phyloP scores from a whole-genome alignment of 495 filamentous ascomycete genomes.

The Antarctomyces pellizariae region DNA sequence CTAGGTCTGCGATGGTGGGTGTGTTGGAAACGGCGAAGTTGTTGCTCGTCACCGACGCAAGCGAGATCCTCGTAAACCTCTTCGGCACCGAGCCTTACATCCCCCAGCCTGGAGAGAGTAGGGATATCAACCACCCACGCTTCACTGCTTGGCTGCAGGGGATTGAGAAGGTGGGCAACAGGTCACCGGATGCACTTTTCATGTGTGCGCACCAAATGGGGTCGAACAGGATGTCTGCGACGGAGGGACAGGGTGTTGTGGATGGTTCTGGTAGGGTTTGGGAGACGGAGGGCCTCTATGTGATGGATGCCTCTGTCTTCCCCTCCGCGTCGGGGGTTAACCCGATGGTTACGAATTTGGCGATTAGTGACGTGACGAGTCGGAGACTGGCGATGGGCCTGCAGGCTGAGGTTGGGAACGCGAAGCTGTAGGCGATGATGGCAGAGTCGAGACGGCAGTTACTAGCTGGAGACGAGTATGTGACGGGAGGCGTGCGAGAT shows the following conservation, averaged over 20 bases:
- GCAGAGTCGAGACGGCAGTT: no score
- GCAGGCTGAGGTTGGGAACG: no score
- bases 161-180: conserved; percentile 25
- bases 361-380: conserved; percentile 35
- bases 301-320: conserved; percentile 74
- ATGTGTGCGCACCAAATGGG: conserved; percentile 77
- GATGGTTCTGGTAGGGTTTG: conserved; percentile 53
- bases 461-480: no score
- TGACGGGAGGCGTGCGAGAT: no score
- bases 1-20: conserved; percentile 42
- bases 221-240: conserved; percentile 54
- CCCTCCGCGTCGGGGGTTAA: conserved; percentile 81
- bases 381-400: no score
- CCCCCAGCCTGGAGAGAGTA: conserved; percentile 17
- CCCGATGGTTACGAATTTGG: conserved; percentile 86
- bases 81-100: conserved; percentile 42
- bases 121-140: conserved; percentile 37
- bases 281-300: conserved; percentile 48
- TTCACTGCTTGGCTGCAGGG: conserved; percentile 45
- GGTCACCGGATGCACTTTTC: conserved; percentile 22
- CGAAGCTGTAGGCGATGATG: no score
- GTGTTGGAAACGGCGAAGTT: conserved; percentile 49
- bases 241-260: conserved; percentile 41
- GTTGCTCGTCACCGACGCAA: conserved; percentile 50
- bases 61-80: conserved; percentile 43